A percentile compares a stretch with the other conserved stretches of the same genome.
phyloP scores from a whole-genome alignment of 257 asterid species.

The Scutellaria minor region DNA sequence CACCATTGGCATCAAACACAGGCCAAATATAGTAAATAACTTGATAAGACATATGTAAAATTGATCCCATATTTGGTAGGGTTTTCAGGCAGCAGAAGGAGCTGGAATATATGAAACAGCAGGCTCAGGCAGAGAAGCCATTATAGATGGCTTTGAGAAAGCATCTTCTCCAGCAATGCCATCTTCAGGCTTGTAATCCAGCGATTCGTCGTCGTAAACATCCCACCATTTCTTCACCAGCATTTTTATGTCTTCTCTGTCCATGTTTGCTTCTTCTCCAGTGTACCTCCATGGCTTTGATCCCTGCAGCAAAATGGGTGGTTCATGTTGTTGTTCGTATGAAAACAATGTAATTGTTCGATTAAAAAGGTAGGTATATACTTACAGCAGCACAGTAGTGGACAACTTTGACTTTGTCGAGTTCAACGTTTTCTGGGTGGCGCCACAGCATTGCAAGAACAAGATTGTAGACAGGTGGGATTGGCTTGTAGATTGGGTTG shows the following conservation, averaged over 20 bases:
- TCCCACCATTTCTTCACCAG: conserved; percentile 76
- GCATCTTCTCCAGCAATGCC: conserved; percentile 39
- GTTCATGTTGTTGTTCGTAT: too few relatives aligned
- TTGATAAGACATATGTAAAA: not conserved
- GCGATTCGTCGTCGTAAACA: conserved; percentile 57
- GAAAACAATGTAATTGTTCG: too few relatives aligned
- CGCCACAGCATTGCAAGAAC: conserved; percentile 79
- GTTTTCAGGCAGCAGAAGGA: conserved; percentile 67
- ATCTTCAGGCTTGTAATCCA: conserved; percentile 55
- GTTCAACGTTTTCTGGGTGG: conserved; percentile 68
- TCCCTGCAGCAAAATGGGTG: conserved; percentile 41
- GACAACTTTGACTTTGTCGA: conserved; percentile 61
- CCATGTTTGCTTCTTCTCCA: conserved; percentile 65
- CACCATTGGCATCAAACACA: too few relatives aligned
- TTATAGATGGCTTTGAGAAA: conserved; percentile 52
- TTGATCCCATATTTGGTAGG: not conserved
- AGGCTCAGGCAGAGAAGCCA: conserved; percentile 57
- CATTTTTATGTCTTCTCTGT: conserved; percentile 64
- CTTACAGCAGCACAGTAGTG: conserved; percentile 78
- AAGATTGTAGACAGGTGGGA: conserved; percentile 62
- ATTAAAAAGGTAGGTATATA: not conserved
- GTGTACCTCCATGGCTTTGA: conserved; percentile 80
- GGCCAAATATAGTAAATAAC: too few relatives aligned
- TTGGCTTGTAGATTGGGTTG: conserved; percentile 59
- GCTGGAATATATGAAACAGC: conserved; percentile 60